Base-by-base conservation (phyloP, 176 grass and related monocot species). In the Saccharum officinarum region DNA sequence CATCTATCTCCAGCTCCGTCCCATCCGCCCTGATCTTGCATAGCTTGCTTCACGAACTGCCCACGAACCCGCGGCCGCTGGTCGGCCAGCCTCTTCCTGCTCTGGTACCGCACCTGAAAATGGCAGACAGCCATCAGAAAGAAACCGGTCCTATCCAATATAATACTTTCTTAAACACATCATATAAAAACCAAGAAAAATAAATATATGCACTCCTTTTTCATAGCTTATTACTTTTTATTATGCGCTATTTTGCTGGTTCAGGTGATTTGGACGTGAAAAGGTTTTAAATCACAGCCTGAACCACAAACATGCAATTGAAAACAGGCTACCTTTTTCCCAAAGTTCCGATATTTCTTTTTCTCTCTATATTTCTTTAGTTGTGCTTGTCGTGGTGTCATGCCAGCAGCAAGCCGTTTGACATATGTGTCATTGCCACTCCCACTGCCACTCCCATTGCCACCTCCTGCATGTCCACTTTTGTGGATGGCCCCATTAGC, bases 311-410 rank as follows among this genome's bases (percentile, higher is more conserved):
- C 59, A 69, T 77, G 76, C 42, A 84, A 18, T 46, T 26, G 36
- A 92, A 78, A 88, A 83, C 33, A 36, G n/a, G n/a, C n/a, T 87
- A 98, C 95, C 95, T 95, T 95, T 80, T 95, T 95, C 13, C 91
- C 92, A 6, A 95, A 98, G 86, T 92, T 95, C 2, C 93, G 85
- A 38, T 87, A 83, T 83, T 94, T 98, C 71, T 82, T 90, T 85
- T 98, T 98, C 69, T 86, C 77, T 83, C 83, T 88, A 69, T 94
- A 98, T 40, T 92, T 98, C 63, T 67, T 89, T 28, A 98, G 37
- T 4, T 25, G 65, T 39, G 13, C 49, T 69, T 81, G 45, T 55
- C 79, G 65, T 22, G 46, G 62, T 50, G 78, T 14, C 16, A 28
- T 45, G 22, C 10, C 23, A 0, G 42, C 87, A 23, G 79, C 12